Evolutionary conservation across 192 early-diverging fungal genomes (phyloP).

Genomic region (Geranomyces variabilis): DNA sequence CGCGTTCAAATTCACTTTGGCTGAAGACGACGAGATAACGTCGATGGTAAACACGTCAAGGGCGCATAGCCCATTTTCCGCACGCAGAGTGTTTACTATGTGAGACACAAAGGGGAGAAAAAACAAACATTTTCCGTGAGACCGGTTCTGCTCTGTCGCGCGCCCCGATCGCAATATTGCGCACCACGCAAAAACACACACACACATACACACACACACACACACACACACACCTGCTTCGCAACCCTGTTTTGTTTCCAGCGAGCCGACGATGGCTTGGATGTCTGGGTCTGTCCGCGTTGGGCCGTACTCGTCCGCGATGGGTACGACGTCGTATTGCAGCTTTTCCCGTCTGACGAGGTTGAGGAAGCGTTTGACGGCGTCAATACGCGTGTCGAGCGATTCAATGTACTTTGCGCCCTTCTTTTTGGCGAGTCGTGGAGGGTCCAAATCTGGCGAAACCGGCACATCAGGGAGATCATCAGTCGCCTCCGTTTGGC

Average conservation of each 20-base stretch:
- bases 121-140: no score
- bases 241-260: conserved; percentile 79
- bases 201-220: background rate
- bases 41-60: conserved; percentile 76
- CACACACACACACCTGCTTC: conserved; percentile 57
- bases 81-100: conserved; percentile 76
- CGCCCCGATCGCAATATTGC: background rate
- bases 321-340: conserved; percentile 62
- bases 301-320: conserved; percentile 86
- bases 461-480: background rate
- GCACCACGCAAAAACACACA: background rate
- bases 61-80: conserved; percentile 51
- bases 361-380: conserved; percentile 65
- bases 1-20: conserved; percentile 42
- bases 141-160: no score
- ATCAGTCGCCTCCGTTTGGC: no score
- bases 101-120: background rate
- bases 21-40: conserved; percentile 55
- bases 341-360: conserved; percentile 44
- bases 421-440: conserved; percentile 76
- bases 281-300: conserved; percentile 74
- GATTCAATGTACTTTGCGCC: conserved; percentile 70
- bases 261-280: conserved; percentile 79
- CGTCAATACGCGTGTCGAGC: conserved; percentile 59
- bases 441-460: conserved; percentile 20